Evolutionary conservation across 2,329 filamentous ascomycete genomes (phyloP).

Genomic region (Trichoderma atrobrunneum): DNA sequence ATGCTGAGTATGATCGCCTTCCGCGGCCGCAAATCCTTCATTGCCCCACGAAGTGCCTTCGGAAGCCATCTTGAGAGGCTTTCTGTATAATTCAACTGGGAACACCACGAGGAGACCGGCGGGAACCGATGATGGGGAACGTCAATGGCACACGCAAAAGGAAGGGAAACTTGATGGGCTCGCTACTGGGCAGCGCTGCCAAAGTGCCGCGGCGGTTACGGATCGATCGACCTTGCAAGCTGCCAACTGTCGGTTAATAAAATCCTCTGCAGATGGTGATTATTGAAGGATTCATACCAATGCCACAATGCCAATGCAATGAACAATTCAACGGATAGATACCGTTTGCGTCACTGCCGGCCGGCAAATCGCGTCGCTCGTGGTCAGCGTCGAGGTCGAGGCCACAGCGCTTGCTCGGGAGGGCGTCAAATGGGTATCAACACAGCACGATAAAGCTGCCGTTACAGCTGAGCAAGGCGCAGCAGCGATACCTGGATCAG

Average conservation of each 20-base stretch:
- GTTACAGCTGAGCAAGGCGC: conserved; percentile 2
- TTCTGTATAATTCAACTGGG: conserved; percentile 11
- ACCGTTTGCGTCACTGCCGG: background rate
- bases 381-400: conserved; percentile 3
- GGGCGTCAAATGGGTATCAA: background rate
- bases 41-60: conserved; percentile 48
- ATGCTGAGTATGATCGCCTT: conserved; percentile 56
- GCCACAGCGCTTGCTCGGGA: background rate
- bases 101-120: background rate
- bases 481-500: background rate
- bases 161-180: background rate
- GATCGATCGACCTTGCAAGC: background rate
- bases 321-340: background rate
- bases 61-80: conserved; percentile 35
- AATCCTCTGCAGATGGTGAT: background rate
- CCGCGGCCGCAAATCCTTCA: conserved; percentile 52
- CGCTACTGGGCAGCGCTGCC: background rate
- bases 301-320: background rate
- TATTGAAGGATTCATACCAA: background rate
- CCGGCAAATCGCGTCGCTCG: conserved; percentile 16
- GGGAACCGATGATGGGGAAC: background rate
- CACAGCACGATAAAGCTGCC: background rate
- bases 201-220: background rate
- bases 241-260: background rate
- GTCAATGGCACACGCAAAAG: conserved; percentile 4